Base-by-base conservation (phyloP, 2,329 filamentous ascomycete genomes). In the Trichoderma gracile region DNA sequence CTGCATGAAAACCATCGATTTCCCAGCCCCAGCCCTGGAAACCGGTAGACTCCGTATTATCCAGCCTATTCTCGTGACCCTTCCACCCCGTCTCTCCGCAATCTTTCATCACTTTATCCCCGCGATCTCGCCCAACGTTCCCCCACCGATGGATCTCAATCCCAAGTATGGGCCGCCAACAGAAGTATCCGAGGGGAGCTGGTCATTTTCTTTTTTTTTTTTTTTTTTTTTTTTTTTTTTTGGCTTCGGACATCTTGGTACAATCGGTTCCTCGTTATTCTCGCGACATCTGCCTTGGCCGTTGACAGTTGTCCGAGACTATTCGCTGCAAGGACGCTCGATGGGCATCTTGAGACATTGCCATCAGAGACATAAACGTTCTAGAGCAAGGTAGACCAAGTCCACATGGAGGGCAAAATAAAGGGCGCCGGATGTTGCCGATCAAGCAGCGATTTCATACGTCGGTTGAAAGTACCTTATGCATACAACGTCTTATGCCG, bases 101-200 rank as follows among this genome's bases (percentile, higher is more conserved):
- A n/a, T 43, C 21, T 30, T 25, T 21, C 30, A 19, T 61, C 47
- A 30, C 40, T 23, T 53, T 25, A 53, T 61, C 58, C 58, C 58
- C 58, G 58, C 58, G 58, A 61, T 61, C 46, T 61, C 25, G 23
- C 23, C 23, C 14, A 25, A n/a, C 33, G n/a, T 33, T 53, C 38
- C 58, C 58, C 47, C 47, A 45, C 58, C 58, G 38, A 52, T 43
- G 58, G 58, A 38, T 38, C 19, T 23, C 33, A 38, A 25, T 38
- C 25, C 38, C 25, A 6, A 49, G 23, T 23, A 40, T 54, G 58
- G 38, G 17, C 21, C 14, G 45, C 42, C 38, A 17, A 45, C 59
- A 62, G 59, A 62, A 62, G 59, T 62, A 54, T 40, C 59, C 49
- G 40, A 46, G 40, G 54, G 49, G 45, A 46, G 49, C 53, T 25